Percentiles rank a stretch among this genome's conserved stretches.
Evolutionary conservation across 768 basidiomycete genomes (phyloP).

Genomic region (Megacollybia marginata): DNA sequence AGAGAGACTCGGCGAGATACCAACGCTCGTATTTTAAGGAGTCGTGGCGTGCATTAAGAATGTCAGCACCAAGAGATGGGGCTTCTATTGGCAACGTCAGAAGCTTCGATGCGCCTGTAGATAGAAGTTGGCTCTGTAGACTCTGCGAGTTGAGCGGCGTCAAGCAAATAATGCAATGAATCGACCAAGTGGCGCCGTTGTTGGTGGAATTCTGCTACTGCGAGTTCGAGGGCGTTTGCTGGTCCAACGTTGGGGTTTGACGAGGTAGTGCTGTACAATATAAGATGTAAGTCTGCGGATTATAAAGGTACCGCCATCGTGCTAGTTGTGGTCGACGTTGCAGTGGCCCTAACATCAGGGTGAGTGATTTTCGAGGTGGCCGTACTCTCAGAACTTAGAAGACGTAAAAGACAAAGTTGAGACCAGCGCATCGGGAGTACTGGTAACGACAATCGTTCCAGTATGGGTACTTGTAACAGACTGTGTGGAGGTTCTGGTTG

Average conservation of each 20-base stretch:
- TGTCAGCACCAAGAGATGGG: constrained; percentile 53
- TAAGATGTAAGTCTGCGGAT: too few species aligned
- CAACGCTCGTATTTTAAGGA: constrained; percentile 72
- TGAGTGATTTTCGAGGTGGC: too few species aligned
- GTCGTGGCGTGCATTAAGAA: constrained; percentile 61
- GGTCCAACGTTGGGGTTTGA: constrained; percentile 61
- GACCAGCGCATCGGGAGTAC: too few species aligned
- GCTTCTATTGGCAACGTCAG: constrained; percentile 24
- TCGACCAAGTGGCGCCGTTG: constrained; percentile 66
- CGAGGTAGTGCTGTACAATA: too few species aligned
- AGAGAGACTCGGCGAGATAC: constrained; percentile 55
- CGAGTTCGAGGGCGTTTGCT: constrained; percentile 52
- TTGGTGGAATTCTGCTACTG: constrained; percentile 61
- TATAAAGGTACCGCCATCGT: too few species aligned
- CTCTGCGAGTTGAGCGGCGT: constrained; percentile 47
- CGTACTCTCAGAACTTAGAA: too few species aligned
- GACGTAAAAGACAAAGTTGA: too few species aligned
- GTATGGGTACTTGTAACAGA: too few species aligned
- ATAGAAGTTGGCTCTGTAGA: constrained; percentile 35
- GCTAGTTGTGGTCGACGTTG: too few species aligned
- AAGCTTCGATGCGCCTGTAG: constrained; percentile 44
- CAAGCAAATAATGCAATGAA: constrained; percentile 62
- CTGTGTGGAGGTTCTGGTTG: too few species aligned
- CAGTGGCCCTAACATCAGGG: too few species aligned
- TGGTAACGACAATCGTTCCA: too few species aligned